These are phyloP conservation scores for Bipolaris sorokiniana DNA, from an alignment of 2,329 filamentous ascomycete species.

Conservation along the genomic window DNA sequence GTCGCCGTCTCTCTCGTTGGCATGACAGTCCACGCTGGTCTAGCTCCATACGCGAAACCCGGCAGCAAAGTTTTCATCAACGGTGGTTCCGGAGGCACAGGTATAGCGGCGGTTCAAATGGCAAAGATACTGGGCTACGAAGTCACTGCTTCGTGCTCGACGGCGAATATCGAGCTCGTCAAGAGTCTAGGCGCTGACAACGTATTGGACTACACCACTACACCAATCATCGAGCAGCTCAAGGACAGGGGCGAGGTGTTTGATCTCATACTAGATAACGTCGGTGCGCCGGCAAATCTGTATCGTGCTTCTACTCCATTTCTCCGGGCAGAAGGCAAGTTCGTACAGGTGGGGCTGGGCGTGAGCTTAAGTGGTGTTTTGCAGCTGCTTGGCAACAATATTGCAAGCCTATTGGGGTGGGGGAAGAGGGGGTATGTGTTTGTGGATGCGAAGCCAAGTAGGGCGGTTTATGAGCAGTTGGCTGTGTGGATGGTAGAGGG, in stretches of 20 bases:
- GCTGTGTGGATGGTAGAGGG: constrained; percentile 62
- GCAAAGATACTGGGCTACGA: constrained; percentile 63
- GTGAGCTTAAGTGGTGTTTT: not conserved
- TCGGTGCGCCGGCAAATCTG: constrained; percentile 49
- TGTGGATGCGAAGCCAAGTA: constrained; percentile 35
- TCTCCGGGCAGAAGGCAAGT: constrained; percentile 13
- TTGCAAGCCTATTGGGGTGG: not conserved
- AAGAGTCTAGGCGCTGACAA: constrained; percentile 64
- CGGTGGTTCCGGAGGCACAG: constrained; percentile 65
- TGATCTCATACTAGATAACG: constrained; percentile 62
- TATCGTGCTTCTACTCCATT: constrained; percentile 13
- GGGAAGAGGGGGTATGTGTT: constrained; percentile 10
- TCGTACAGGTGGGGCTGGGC: constrained; percentile 6
- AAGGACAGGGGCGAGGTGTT: constrained; percentile 55
- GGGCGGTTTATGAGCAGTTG: constrained; percentile 46
- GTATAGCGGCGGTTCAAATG: constrained; percentile 65
- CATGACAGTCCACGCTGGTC: constrained; percentile 43
- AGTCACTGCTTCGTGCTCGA: constrained; percentile 64
- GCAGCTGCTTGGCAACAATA: not conserved
- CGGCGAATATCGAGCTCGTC: constrained; percentile 61
- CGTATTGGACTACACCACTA: constrained; percentile 62
- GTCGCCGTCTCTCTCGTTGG: constrained; percentile 39
- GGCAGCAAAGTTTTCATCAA: constrained; percentile 64
- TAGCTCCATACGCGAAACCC: constrained; percentile 24
- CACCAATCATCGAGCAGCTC: constrained; percentile 55